Conservation (phyloP, 805 yeast genomes). For the Lachancea kluyveri region DNA sequence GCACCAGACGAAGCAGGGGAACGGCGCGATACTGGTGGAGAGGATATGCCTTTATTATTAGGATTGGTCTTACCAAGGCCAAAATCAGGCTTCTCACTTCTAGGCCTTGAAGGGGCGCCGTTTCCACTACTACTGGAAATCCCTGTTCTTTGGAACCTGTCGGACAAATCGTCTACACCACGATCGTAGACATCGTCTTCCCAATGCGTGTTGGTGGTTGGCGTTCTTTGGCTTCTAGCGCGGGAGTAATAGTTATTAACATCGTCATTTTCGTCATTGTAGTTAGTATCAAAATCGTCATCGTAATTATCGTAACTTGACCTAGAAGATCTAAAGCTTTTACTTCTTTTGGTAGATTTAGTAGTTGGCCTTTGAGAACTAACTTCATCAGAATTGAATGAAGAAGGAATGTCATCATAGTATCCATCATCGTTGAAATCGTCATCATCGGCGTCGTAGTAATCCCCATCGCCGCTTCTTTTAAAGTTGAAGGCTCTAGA, state of each 20-base stretch:
- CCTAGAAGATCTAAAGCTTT: constrained; percentile 18
- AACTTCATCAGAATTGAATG: constrained; percentile 34
- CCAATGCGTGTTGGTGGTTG: constrained; percentile 50
- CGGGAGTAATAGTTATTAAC: constrained; percentile 37
- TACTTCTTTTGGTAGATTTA: constrained; percentile 26
- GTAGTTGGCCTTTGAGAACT: constrained; percentile 21
- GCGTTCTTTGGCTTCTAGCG: constrained; percentile 19
- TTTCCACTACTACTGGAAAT: constrained; percentile 33
- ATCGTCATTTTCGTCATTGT: constrained; percentile 32
- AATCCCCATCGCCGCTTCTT: constrained; percentile 38
- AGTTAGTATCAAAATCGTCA: constrained; percentile 21
- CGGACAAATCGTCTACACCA: constrained; percentile 35
- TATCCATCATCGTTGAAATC: constrained; percentile 57
- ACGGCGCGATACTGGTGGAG: constrained; percentile 11
- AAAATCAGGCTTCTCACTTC: constrained; percentile 37
- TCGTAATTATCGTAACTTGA: constrained; percentile 24
- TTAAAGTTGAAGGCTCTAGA: constrained; percentile 72
- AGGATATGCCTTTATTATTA: constrained; percentile 17
- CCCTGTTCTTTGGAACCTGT: constrained; percentile 32
- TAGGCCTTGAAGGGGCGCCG: constrained; percentile 35
- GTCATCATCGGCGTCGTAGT: constrained; percentile 55
- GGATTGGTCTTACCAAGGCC: constrained; percentile 19
- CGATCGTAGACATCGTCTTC: constrained; percentile 80
- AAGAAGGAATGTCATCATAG: constrained; percentile 49
- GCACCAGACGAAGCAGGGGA: constrained; percentile 31